These are phyloP conservation scores for Penicillium frequentans DNA, from an alignment of 2,329 filamentous ascomycete genomes.

Conservation along the genomic window DNA sequence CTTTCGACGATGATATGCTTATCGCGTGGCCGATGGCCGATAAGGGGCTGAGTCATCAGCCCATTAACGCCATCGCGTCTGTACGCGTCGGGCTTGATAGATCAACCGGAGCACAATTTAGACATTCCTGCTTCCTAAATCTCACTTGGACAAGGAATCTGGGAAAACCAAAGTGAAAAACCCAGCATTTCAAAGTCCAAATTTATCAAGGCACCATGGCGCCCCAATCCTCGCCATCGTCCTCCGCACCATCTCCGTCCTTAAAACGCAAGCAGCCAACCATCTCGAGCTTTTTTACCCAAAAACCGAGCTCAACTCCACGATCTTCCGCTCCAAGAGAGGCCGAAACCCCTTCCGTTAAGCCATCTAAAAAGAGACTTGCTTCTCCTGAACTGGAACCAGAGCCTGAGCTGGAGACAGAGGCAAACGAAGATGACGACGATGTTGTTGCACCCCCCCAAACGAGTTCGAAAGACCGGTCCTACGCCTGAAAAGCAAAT, in stretches of 20 bases:
- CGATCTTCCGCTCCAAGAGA: slow-evolving; percentile 14
- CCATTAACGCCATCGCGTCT: slow-evolving; percentile 29
- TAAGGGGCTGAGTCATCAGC: slow-evolving; percentile 21
- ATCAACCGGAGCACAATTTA: slow-evolving; percentile 1
- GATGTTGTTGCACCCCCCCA: slow-evolving; percentile 43
- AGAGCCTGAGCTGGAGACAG: not conserved
- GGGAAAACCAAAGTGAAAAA: too few species aligned
- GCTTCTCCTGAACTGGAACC: slow-evolving; percentile 8
- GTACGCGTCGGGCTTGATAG: slow-evolving; percentile 35
- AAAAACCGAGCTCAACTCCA: slow-evolving; percentile 44
- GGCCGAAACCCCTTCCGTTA: slow-evolving; percentile 4
- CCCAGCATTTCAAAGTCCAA: not conserved
- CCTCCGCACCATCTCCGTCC: slow-evolving; percentile 32
- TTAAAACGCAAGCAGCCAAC: slow-evolving; percentile 61
- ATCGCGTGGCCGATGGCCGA: not conserved
- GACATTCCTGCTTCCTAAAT: not conserved
- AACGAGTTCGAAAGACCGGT: slow-evolving; percentile 37
- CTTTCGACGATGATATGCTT: not conserved
- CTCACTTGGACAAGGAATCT: not conserved
- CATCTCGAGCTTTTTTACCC: slow-evolving; percentile 82
- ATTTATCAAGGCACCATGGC: slow-evolving; percentile 25
- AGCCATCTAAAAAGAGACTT: slow-evolving; percentile 9
- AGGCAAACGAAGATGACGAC: slow-evolving; percentile 35
- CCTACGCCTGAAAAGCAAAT: slow-evolving; percentile 9
- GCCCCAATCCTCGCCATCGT: slow-evolving; percentile 33